Percentiles rank a stretch among this genome's conserved stretches.
Evolutionary conservation across 163 green algal genomes (phyloP).

Genomic region (Scenedesmus sp.): DNA sequence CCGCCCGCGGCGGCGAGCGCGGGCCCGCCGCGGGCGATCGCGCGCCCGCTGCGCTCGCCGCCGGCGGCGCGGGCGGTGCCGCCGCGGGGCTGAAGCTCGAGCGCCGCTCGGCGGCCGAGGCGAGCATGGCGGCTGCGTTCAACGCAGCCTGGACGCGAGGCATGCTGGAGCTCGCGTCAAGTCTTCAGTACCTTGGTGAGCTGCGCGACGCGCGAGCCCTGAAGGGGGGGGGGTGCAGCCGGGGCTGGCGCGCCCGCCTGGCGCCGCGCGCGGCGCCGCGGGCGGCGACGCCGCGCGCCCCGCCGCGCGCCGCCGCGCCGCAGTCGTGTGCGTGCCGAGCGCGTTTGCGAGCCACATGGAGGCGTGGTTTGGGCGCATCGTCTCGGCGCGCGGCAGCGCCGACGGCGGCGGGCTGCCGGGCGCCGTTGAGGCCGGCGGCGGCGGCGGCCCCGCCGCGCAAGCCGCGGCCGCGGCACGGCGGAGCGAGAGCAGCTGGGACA

Average conservation of each 20-base stretch:
- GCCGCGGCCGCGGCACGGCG: neutral
- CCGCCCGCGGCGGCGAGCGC: too few relatives aligned
- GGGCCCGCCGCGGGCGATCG: too few relatives aligned
- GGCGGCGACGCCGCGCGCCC: too few relatives aligned
- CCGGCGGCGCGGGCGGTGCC: too few relatives aligned
- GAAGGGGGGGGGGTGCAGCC: too few relatives aligned
- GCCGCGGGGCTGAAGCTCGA: neutral
- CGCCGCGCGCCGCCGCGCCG: too few relatives aligned
- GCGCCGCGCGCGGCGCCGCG: too few relatives aligned
- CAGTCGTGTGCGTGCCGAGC: conserved; percentile 8
- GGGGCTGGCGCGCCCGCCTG: too few relatives aligned
- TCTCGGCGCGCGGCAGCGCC: neutral
- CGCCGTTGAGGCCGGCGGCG: too few relatives aligned
- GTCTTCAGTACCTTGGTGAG: neutral
- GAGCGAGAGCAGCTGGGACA: conserved; percentile 29
- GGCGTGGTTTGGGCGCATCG: conserved; percentile 9
- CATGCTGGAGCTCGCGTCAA: conserved; percentile 19
- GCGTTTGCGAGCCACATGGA: neutral
- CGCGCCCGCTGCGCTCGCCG: too few relatives aligned
- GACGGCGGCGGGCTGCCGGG: too few relatives aligned
- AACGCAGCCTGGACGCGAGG: neutral
- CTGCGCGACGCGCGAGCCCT: too few relatives aligned
- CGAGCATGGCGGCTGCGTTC: conserved; percentile 7
- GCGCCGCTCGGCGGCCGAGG: conserved; percentile 4
- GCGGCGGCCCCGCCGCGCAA: neutral